Evolutionary conservation across 164 flowering plant genomes (phyloP).

Genomic region (Warburgia ugandensis): DNA sequence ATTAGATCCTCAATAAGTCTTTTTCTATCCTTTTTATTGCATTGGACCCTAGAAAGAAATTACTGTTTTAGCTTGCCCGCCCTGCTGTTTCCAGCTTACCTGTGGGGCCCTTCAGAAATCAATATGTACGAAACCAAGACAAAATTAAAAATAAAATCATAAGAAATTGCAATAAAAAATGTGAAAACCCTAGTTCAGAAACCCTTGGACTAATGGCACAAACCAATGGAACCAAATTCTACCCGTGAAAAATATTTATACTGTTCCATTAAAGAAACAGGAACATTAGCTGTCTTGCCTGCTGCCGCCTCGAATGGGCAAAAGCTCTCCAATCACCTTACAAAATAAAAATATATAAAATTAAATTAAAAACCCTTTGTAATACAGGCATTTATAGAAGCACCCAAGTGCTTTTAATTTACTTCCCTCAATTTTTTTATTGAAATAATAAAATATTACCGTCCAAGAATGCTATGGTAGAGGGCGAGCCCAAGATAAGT

Average conservation of each 20-base stretch:
- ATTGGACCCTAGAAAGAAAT: neutral
- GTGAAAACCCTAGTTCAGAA: neutral
- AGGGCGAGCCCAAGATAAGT: no score
- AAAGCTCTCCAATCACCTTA: constrained; percentile 8
- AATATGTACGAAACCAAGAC: neutral
- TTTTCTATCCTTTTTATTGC: constrained; percentile 1
- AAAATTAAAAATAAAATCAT: neutral
- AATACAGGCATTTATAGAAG: neutral
- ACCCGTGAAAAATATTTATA: constrained; percentile 1
- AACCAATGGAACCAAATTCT: neutral
- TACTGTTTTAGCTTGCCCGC: constrained; percentile 1
- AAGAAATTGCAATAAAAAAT: neutral
- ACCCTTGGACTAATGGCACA: neutral
- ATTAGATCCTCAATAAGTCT: constrained; percentile 2
- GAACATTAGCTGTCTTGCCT: constrained; percentile 19
- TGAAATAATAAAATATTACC: no score
- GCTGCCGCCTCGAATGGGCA: constrained; percentile 18
- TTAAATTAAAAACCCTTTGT: neutral
- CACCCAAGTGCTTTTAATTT: no score
- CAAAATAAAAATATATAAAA: neutral
- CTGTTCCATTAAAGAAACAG: constrained; percentile 5
- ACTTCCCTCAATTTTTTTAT: no score
- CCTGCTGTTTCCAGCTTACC: constrained; percentile 24
- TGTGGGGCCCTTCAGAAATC: constrained; percentile 3
- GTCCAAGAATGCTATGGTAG: no score